Percentiles rank a stretch among this genome's conserved stretches.
phyloP scores from a whole-genome alignment of 1,284 basidiomycete genomes.

The Ceratobasidium sp. region DNA sequence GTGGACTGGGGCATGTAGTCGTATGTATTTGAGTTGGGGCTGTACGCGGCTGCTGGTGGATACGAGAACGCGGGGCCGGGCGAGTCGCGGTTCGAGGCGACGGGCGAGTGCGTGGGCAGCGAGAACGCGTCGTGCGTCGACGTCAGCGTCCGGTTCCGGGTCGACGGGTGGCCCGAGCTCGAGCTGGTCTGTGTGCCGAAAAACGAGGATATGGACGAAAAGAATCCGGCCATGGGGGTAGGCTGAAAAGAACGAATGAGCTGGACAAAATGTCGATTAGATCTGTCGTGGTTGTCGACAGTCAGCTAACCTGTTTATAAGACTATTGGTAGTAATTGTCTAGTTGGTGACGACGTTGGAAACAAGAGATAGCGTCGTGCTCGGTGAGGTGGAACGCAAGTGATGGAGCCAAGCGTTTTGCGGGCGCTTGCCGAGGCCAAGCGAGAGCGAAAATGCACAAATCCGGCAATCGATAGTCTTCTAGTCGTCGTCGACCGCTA shows the following conservation, averaged over 20 bases:
- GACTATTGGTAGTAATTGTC: too few relatives aligned
- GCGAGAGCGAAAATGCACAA: conserved; percentile 8
- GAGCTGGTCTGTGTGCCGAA: conserved; percentile 14
- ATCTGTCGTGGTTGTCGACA: not conserved
- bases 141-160: conserved; percentile 73
- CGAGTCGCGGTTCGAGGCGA: conserved; percentile 54
- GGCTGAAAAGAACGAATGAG: conserved; percentile 24
- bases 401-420: conserved; percentile 23
- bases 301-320: too few relatives aligned
- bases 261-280: not conserved
- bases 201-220: conserved; percentile 34
- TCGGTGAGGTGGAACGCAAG: conserved; percentile 5
- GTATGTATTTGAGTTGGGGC: conserved; percentile 45
- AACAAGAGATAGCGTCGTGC: not conserved
- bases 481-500: not conserved
- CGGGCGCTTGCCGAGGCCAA: conserved; percentile 14
- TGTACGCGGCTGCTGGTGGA: conserved; percentile 47
- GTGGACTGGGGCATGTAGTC: conserved; percentile 50
- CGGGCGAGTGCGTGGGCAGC: conserved; percentile 76
- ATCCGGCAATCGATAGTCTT: not conserved
- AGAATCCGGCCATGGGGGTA: conserved; percentile 6
- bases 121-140: conserved; percentile 84
- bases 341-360: not conserved
- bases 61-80: conserved; percentile 50
- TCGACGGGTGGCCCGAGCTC: conserved; percentile 47